Conservation (phyloP, 345 rosid genomes). For the Gossypium arboreum region DNA sequence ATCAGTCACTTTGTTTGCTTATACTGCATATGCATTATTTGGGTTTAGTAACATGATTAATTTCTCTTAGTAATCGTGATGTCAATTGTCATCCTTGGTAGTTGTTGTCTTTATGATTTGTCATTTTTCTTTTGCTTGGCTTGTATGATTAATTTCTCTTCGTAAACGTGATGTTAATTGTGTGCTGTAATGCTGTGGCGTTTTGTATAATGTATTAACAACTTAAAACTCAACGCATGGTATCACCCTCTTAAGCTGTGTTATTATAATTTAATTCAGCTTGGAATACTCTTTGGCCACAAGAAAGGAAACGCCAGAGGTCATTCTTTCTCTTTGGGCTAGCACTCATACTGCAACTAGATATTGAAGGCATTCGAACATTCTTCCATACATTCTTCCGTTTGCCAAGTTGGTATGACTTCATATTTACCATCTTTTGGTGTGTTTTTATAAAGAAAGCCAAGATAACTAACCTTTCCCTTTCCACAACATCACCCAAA, state of each 20-base stretch:
- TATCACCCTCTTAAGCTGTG: constrained; percentile 2
- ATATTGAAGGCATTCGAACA: constrained; percentile 70
- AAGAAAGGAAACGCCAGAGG: constrained; percentile 91
- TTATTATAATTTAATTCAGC: constrained; percentile 39
- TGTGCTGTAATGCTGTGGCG: background rate
- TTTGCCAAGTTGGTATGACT: constrained; percentile 73
- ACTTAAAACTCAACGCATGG: background rate
- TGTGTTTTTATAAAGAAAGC: background rate
- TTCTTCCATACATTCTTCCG: constrained; percentile 85
- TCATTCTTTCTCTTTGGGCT: constrained; percentile 92
- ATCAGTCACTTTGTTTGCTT: no score
- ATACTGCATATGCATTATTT: no score
- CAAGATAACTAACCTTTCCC: background rate
- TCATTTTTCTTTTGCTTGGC: background rate
- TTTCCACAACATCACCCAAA: background rate
- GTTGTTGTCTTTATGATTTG: background rate
- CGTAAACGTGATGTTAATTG: background rate
- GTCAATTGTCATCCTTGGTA: background rate
- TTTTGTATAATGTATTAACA: background rate
- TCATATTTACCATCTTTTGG: background rate
- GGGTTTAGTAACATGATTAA: no score
- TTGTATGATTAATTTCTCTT: background rate
- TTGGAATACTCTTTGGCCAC: constrained; percentile 95
- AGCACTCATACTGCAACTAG: constrained; percentile 80
- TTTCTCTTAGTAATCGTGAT: no score